Conservation (phyloP, 352 stramenopile species). For the Globisporangium paddicum region DNA sequence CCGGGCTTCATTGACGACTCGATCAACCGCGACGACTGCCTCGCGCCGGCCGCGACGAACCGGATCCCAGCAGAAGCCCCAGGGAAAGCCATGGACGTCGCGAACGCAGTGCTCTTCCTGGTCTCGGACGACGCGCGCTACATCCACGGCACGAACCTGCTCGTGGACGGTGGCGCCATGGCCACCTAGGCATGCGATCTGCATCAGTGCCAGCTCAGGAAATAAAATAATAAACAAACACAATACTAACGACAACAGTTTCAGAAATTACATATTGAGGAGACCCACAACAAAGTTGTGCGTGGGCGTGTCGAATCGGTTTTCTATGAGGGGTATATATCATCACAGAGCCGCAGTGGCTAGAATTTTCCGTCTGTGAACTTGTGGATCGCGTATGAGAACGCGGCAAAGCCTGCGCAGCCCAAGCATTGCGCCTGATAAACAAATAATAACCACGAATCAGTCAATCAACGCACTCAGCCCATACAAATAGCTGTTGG, state of each 20-base stretch:
- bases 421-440: slow-evolving; percentile 83
- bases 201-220: neutral
- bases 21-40: slow-evolving; percentile 48
- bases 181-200: slow-evolving; percentile 25
- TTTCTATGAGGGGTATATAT: neutral
- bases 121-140: slow-evolving; percentile 61
- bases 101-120: slow-evolving; percentile 65
- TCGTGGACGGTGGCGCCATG: slow-evolving; percentile 58
- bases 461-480: neutral
- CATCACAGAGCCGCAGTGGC: neutral
- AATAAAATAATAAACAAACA: neutral
- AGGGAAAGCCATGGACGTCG: slow-evolving; percentile 58
- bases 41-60: slow-evolving; percentile 37
- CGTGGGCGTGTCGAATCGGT: neutral
- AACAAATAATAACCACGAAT: too few species aligned
- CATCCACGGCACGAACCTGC: slow-evolving; percentile 55
- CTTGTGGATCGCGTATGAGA: slow-evolving; percentile 88
- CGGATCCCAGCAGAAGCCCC: slow-evolving; percentile 49
- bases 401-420: slow-evolving; percentile 91
- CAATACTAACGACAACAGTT: neutral
- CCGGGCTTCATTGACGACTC: slow-evolving; percentile 64
- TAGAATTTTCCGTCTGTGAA: slow-evolving; percentile 83
- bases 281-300: neutral
- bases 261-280: slow-evolving; percentile 1
- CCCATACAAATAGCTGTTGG: neutral